Conservation (phyloP, 2,329 filamentous ascomycete genomes). For the Claviceps fusiformis region DNA sequence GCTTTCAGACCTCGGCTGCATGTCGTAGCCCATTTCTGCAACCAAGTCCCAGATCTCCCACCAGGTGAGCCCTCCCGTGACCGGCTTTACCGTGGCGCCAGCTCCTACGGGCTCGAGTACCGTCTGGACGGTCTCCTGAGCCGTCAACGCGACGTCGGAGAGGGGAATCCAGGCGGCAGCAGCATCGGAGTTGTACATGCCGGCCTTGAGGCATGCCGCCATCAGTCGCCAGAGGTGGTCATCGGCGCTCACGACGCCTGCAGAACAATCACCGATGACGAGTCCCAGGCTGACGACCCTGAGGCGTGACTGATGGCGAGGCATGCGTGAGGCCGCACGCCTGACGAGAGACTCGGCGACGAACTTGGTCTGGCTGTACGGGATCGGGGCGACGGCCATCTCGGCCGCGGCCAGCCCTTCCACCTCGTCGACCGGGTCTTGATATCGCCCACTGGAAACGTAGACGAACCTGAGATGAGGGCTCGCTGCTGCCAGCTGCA, state of each 20-base stretch:
- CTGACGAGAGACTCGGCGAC: slow-evolving; percentile 10
- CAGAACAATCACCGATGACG: slow-evolving; percentile 9
- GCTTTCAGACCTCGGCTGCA: background rate
- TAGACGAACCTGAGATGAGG: slow-evolving; percentile 2
- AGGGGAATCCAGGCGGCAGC: slow-evolving; percentile 1
- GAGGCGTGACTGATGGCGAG: background rate
- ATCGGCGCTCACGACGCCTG: slow-evolving; percentile 10
- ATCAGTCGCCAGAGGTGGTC: slow-evolving; percentile 11
- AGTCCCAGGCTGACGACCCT: slow-evolving; percentile 5
- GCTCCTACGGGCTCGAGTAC: background rate
- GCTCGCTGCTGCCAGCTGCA: background rate
- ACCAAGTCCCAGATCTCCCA: slow-evolving; percentile 4
- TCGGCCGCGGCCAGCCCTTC: background rate
- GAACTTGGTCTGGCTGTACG: slow-evolving; percentile 13
- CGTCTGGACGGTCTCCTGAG: slow-evolving; percentile 4
- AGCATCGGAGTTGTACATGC: slow-evolving; percentile 7
- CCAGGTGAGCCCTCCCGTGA: slow-evolving; percentile 4
- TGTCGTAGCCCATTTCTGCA: slow-evolving; percentile 1
- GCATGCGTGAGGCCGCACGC: slow-evolving; percentile 7
- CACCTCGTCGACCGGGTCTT: background rate
- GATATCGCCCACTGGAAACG: background rate
- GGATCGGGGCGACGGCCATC: background rate
- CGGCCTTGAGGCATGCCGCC: slow-evolving; percentile 7
- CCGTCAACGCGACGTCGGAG: slow-evolving; percentile 7
- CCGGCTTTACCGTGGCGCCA: background rate